Percentiles rank a stretch among this genome's conserved stretches.
phyloP scores from a whole-genome alignment of 176 grass and related monocot genomes.

The Musa acuminata region DNA sequence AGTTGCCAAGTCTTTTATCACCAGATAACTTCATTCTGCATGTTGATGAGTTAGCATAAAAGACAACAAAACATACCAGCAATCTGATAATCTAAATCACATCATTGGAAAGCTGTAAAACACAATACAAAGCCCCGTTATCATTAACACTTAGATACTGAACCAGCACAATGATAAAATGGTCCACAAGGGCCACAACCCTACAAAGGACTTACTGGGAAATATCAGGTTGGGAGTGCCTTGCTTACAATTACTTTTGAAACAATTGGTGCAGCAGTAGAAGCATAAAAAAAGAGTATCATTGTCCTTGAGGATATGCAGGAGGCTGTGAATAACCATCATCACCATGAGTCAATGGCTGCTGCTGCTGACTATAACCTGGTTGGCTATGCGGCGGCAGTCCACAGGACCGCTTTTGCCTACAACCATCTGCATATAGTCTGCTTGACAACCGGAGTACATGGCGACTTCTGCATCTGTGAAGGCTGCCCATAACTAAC shows the following conservation, averaged over 20 bases:
- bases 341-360: neutral
- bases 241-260: neutral
- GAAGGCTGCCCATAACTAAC: constrained; percentile 5
- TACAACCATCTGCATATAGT: neutral
- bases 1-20: too few species aligned
- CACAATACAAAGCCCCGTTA: too few species aligned
- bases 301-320: neutral
- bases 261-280: neutral
- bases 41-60: too few species aligned
- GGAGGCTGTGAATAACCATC: neutral
- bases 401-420: neutral
- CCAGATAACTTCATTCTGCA: too few species aligned
- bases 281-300: neutral
- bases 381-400: neutral
- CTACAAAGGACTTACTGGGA: neutral
- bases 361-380: neutral
- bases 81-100: too few species aligned
- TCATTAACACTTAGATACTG: too few species aligned
- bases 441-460: neutral
- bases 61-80: too few species aligned
- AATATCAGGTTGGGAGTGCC: neutral
- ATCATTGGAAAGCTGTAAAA: too few species aligned
- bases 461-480: neutral
- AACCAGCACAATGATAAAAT: too few species aligned
- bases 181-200: too few species aligned